These are phyloP conservation scores for Lactifluus subvellereus DNA, from an alignment of 768 basidiomycete genomes.

Conservation along the genomic window DNA sequence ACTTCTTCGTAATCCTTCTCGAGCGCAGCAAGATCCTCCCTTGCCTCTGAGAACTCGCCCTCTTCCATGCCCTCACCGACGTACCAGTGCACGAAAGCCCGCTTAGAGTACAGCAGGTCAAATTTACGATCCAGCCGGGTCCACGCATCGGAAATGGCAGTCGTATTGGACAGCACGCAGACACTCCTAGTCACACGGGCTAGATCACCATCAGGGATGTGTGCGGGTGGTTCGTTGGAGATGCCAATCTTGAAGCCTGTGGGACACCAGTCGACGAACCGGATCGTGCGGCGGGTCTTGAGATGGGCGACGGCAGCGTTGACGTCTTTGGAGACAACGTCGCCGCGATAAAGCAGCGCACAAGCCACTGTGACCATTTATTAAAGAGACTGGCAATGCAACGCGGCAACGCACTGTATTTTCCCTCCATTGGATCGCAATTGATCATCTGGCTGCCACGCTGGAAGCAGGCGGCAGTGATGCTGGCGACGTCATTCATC, in stretches of 20 bases:
- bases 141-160: constrained; percentile 71
- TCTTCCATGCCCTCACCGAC: constrained; percentile 79
- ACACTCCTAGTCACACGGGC: constrained; percentile 69
- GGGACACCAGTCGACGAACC: constrained; percentile 75
- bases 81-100: constrained; percentile 54
- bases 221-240: constrained; percentile 72
- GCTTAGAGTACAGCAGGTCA: constrained; percentile 67
- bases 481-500: constrained; percentile 52
- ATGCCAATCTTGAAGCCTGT: constrained; percentile 78
- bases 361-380: constrained; percentile 46
- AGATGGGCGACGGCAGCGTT: constrained; percentile 67
- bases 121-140: constrained; percentile 74
- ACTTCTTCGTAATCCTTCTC: constrained; percentile 96
- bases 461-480: constrained; percentile 11
- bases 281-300: constrained; percentile 74
- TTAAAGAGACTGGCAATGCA: neutral
- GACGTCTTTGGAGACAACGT: constrained; percentile 73
- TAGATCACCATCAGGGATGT: constrained; percentile 70
- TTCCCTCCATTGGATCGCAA: constrained; percentile 73
- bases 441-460: constrained; percentile 53
- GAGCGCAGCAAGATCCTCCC: constrained; percentile 96
- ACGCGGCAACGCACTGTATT: constrained; percentile 51
- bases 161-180: constrained; percentile 76
- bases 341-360: constrained; percentile 67
- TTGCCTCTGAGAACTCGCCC: constrained; percentile 98